These are phyloP conservation scores for Agapanthus africanus DNA, from an alignment of 106 monocot species.

Conservation along the genomic window DNA sequence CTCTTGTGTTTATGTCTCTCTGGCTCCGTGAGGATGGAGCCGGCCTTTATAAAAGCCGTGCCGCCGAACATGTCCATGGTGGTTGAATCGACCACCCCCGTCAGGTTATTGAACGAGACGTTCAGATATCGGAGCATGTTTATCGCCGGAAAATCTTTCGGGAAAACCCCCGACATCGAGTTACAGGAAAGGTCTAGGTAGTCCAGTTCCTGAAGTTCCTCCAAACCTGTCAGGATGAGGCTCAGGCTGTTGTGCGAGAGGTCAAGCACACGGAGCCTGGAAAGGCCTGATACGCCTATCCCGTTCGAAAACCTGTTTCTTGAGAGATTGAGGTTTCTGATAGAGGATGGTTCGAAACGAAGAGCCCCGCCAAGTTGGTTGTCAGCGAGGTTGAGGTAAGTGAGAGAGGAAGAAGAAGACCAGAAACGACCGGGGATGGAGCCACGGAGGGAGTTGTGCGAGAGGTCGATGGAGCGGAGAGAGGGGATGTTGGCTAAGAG, in stretches of 20 bases:
- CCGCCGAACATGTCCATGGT: conserved; percentile 37
- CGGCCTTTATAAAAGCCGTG: conserved; percentile 51
- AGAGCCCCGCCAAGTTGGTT: conserved; percentile 75
- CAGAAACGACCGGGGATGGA: conserved; percentile 63
- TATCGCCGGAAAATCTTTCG: conserved; percentile 40
- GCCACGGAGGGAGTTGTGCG: conserved; percentile 56
- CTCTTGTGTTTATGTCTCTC: not conserved
- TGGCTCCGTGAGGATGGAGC: conserved; percentile 10
- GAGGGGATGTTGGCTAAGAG: conserved; percentile 38
- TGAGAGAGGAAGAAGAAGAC: conserved; percentile 42
- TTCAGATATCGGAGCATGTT: conserved; percentile 37
- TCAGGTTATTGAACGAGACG: conserved; percentile 75
- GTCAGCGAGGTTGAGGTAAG: conserved; percentile 44
- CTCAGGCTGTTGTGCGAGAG: conserved; percentile 37
- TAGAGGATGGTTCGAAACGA: conserved; percentile 11
- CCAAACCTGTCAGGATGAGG: conserved; percentile 17
- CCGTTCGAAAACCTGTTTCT: conserved; percentile 68
- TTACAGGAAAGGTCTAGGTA: conserved; percentile 56
- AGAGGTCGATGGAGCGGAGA: conserved; percentile 62
- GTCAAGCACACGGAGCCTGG: conserved; percentile 34
- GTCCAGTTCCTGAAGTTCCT: conserved; percentile 8
- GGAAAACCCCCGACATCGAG: conserved; percentile 48
- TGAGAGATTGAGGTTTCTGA: conserved; percentile 43
- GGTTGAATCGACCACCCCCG: conserved; percentile 30
- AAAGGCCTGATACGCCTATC: conserved; percentile 13